Conservation (phyloP, 306 rosid genomes). For the Medicago arabica region DNA sequence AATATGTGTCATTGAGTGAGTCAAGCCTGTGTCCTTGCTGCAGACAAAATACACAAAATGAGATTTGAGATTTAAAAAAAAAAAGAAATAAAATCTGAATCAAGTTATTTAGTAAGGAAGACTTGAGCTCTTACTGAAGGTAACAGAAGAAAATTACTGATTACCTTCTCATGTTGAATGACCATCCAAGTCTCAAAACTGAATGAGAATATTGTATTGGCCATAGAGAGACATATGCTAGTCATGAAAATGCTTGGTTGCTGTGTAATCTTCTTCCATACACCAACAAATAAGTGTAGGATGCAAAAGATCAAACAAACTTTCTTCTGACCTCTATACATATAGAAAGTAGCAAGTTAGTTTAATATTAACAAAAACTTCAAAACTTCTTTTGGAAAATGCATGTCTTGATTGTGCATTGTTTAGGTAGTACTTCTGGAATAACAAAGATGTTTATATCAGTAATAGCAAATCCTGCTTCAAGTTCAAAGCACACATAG, state of each 20-base stretch:
- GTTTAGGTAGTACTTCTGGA: constrained; percentile 23
- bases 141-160: constrained; percentile 30
- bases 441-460: constrained; percentile 36
- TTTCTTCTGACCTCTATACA: constrained; percentile 85
- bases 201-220: constrained; percentile 74
- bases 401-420: constrained; percentile 32
- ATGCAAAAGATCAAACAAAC: constrained; percentile 70
- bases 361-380: constrained; percentile 37
- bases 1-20: constrained; percentile 79
- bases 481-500: constrained; percentile 36
- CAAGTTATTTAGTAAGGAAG: constrained; percentile 39
- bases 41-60: constrained; percentile 41
- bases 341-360: constrained; percentile 38
- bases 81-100: constrained; percentile 31
- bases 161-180: constrained; percentile 86
- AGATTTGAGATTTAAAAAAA: constrained; percentile 16
- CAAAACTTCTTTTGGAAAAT: constrained; percentile 6
- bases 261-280: constrained; percentile 70
- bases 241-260: constrained; percentile 69
- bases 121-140: constrained; percentile 35
- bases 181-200: constrained; percentile 93
- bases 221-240: constrained; percentile 67
- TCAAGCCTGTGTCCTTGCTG: constrained; percentile 94
- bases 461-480: constrained; percentile 19
- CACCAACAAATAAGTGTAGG: constrained; percentile 71